These are phyloP conservation scores for Aureobasidium sp. DNA, from an alignment of 2,329 filamentous ascomycete genomes.

Conservation along the genomic window DNA sequence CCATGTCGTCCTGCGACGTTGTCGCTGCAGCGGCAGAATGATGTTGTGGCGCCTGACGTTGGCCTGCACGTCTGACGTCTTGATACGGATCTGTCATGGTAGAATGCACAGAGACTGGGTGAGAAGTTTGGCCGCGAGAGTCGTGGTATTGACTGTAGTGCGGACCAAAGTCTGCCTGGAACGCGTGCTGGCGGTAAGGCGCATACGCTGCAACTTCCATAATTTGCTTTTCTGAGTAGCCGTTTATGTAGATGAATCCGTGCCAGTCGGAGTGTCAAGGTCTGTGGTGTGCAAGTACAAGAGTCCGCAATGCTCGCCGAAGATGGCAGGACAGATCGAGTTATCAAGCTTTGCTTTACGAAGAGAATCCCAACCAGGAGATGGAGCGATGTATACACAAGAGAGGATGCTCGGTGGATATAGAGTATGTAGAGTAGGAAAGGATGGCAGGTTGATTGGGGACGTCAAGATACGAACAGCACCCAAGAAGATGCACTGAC, in stretches of 20 bases:
- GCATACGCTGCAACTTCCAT: constrained; percentile 20
- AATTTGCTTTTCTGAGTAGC: constrained; percentile 1
- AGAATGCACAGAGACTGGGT: constrained; percentile 11
- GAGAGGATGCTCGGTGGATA: not conserved
- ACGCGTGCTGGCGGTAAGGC: constrained; percentile 16
- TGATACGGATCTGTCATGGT: constrained; percentile 14
- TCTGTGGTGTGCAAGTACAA: not conserved
- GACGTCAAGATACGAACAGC: constrained; percentile 3
- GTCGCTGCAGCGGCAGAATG: not conserved
- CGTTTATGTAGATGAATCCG: not conserved
- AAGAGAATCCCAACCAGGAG: constrained; percentile 5
- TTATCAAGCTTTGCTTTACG: constrained; percentile 3
- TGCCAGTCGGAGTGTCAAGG: not conserved
- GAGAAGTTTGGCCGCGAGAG: constrained; percentile 15
- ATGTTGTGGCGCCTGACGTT: constrained; percentile 1
- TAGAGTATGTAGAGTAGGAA: not conserved
- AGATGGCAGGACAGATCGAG: not conserved
- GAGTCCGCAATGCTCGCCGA: not conserved
- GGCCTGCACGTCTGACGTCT: constrained; percentile 6
- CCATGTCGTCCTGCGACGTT: constrained; percentile 49
- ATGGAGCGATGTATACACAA: not conserved
- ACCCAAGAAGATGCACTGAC: constrained; percentile 15
- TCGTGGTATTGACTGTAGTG: constrained; percentile 19
- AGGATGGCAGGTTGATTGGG: not conserved
- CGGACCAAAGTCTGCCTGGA: constrained; percentile 14